phyloP scores from a whole-genome alignment of 2,329 filamentous ascomycete species.

The Fusarium mangiferae region DNA sequence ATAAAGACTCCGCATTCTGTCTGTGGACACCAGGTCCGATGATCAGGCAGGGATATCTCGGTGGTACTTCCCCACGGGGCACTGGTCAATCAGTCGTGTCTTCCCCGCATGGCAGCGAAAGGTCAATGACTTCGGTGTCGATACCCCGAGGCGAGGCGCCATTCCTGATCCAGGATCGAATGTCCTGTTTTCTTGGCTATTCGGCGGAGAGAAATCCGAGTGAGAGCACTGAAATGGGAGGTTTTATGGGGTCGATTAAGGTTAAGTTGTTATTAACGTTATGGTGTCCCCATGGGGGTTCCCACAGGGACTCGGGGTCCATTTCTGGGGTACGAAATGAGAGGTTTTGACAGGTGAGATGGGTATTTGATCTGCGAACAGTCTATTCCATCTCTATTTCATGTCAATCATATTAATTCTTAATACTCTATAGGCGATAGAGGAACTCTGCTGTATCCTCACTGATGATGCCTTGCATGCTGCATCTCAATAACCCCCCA shows the following conservation, averaged over 20 bases:
- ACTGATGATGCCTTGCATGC: background rate
- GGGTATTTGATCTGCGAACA: background rate
- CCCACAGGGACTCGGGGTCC: slow-evolving; percentile 1
- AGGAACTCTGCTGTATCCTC: rapidly evolving
- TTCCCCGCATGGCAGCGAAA: slow-evolving; percentile 17
- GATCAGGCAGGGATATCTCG: slow-evolving; percentile 21
- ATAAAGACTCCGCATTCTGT: slow-evolving; percentile 20
- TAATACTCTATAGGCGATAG: rapidly evolving
- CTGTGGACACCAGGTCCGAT: background rate
- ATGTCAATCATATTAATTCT: background rate
- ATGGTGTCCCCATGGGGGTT: slow-evolving; percentile 9
- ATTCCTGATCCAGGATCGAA: background rate
- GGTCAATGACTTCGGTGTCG: slow-evolving; percentile 1
- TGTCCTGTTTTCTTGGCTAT: background rate
- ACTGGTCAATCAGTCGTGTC: slow-evolving; percentile 20
- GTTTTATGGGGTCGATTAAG: slow-evolving; percentile 4
- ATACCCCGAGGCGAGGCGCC: slow-evolving; percentile 6
- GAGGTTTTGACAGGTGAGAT: background rate
- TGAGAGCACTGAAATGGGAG: background rate
- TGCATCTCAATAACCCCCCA: background rate
- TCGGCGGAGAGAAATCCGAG: slow-evolving; percentile 6
- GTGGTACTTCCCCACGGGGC: slow-evolving; percentile 31
- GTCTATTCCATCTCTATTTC: background rate
- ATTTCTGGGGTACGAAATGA: slow-evolving; percentile 17
- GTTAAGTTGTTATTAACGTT: slow-evolving; percentile 11